Evolutionary conservation across 1,139 yeast species (phyloP), one percentile per base, ranked within the genome.

Genomic region (Magnusiomyces ingens): DNA sequence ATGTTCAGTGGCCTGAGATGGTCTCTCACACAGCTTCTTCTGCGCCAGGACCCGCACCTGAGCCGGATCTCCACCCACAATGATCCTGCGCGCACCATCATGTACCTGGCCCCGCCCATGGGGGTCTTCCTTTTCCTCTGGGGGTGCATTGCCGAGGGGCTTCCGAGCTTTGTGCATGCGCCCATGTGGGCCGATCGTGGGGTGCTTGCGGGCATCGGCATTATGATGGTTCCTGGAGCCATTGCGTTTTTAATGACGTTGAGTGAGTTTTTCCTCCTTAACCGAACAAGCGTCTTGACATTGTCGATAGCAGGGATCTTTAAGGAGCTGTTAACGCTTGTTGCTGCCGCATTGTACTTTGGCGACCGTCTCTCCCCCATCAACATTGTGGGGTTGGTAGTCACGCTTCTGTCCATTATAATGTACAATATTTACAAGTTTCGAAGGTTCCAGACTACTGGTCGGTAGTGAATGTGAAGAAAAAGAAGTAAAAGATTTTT

Each of bases 251-350:
- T 86, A 70, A 86, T 93, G 94, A 93, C 97, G 0, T 70, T 89
- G 40, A 82, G 94, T 61, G 99, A 93, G 67, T 93, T 88, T 69
- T 82, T 86, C 58, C 79, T 93, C 15, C 75, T 93, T 50, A 84
- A 87, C 54, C 80, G 85, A 50, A 88, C 97, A 0, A 88, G 88
- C 55, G 93, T 94, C 13, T 76, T 90, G 42, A 91, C 99, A 0
- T 72, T 93, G 42, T 84, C 94, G 3, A 81, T 93, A 40, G 96
- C 95, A 0, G 99, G 99, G 1, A 87, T 93, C 36, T 86, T 91
- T 65, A 93, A 93, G 67, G 99, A 93, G 67, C 75, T 93, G 8
- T 73, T 91, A 51, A 93, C 98, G 0, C 88, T 93, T 47, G 66
- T 82, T 37, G 75, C 85, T 1, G 83, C 95, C 26, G 76, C 85